Base-by-base conservation (phyloP, 306 rosid genomes). In the Morella rubra region DNA sequence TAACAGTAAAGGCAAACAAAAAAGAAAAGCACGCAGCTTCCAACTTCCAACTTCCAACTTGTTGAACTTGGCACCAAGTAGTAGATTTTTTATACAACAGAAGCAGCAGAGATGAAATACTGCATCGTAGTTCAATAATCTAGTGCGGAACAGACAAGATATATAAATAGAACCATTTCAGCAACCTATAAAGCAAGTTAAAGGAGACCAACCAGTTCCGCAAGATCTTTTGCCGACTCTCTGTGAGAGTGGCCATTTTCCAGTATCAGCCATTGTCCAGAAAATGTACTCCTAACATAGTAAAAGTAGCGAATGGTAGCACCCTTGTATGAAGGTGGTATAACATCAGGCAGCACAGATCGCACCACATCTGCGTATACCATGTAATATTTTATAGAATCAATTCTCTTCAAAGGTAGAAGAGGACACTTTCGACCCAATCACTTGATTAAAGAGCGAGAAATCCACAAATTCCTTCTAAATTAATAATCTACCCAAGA, bases 301-400 rank as follows among this genome's bases (percentile, higher is more conserved):
- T 96, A 96, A 83, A 96, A 84, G 82, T 91, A 96, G 53, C 97
- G 98, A 81, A 96, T 87, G 59, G 93, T 85, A 46, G 98, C 89
- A 79, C 99, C 98, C 89, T 89, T 96, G 93, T 91, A 96, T 0
- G 99, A 96, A 47, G 98, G 99, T 54, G 99, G 99, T 79, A 92
- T 88, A 81, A 85, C 40, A 73, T 71, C 79, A 60, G 99, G 96
- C 72, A 96, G 82, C 75, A 56, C 69, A 0, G 87, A 80, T 70
- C 93, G 87, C 64, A 96, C 89, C 71, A 87, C 88, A 74, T 92
- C 99, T 96, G 89, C 82, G 86, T 70, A 78, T 55, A 53, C 73
- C 59, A 74, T 52, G 41, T 19, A 59, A 37, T 7, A 44, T 62
- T 54, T 55, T 55, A 79, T 42, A 73, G 2, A 18, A 71, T 60